Percentiles rank a stretch among this genome's conserved stretches.
phyloP scores from a whole-genome alignment of 768 basidiomycete genomes.

The Rhodosporidiobolus odoratus region DNA sequence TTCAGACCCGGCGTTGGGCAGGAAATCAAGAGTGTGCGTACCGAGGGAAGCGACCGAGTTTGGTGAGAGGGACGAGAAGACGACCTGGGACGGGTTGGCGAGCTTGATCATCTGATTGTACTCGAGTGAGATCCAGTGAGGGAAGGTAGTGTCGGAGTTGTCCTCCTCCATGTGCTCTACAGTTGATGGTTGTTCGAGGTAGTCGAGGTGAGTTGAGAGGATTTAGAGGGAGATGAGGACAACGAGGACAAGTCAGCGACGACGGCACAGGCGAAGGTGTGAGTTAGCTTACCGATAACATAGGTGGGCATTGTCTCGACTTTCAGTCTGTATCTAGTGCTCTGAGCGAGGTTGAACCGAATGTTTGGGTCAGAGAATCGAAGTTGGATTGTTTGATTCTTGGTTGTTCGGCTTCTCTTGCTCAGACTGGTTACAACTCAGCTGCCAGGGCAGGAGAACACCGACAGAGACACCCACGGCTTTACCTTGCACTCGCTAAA shows the following conservation, averaged over 20 bases:
- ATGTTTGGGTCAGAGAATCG: too few species aligned
- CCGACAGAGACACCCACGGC: too few species aligned
- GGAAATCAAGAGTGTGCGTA: constrained; percentile 42
- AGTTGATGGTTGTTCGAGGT: background rate
- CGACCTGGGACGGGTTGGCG: constrained; percentile 49
- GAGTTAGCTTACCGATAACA: constrained; percentile 41
- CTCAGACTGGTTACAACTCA: background rate
- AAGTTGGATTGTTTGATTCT: too few species aligned
- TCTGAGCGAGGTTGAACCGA: too few species aligned
- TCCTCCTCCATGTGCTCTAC: constrained; percentile 95
- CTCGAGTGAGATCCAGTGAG: constrained; percentile 83
- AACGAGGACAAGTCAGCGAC: background rate
- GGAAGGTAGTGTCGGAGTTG: constrained; percentile 60
- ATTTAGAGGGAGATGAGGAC: background rate
- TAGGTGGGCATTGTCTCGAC: constrained; percentile 38
- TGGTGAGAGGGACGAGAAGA: constrained; percentile 82
- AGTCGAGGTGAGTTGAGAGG: background rate
- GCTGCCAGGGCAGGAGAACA: background rate
- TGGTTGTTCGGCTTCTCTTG: background rate
- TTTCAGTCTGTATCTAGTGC: too few species aligned
- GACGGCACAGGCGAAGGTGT: background rate
- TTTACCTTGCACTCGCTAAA: too few species aligned
- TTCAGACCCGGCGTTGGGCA: constrained; percentile 37
- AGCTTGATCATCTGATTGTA: constrained; percentile 50
- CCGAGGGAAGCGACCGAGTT: constrained; percentile 59